These are phyloP conservation scores for Colletotrichum sp. DNA, from an alignment of 2,329 filamentous ascomycete genomes.

Conservation along the genomic window DNA sequence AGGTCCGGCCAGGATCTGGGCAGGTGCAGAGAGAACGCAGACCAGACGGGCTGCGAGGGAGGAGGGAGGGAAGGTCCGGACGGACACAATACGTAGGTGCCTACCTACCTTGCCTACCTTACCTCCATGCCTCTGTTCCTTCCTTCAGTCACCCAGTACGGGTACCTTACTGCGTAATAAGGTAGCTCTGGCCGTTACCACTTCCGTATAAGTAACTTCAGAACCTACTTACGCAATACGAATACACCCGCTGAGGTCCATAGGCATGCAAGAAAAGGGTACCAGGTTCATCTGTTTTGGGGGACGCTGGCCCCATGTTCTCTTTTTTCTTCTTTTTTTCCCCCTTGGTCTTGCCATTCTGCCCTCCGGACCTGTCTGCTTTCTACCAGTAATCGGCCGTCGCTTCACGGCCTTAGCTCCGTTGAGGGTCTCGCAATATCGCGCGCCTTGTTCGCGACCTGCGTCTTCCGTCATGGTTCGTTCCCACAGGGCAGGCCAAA, in stretches of 20 bases:
- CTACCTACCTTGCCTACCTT: too few species aligned
- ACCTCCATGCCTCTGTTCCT: too few species aligned
- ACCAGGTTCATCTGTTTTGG: neutral
- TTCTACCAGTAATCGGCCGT: neutral
- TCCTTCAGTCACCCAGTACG: neutral
- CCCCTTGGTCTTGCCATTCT: neutral
- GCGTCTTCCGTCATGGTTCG: neutral
- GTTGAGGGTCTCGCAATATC: neutral
- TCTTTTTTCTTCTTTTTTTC: neutral
- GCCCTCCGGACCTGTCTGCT: neutral
- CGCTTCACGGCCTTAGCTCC: slow-evolving; percentile 3
- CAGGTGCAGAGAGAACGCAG: neutral
- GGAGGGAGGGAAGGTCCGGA: neutral
- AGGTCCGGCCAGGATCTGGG: slow-evolving; percentile 11
- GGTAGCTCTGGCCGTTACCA: neutral
- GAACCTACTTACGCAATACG: neutral
- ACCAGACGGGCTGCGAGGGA: neutral
- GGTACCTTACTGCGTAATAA: neutral
- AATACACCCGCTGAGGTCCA: neutral
- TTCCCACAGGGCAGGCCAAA: neutral
- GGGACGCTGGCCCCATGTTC: neutral
- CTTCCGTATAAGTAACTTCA: neutral
- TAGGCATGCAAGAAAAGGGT: neutral
- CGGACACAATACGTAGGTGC: neutral
- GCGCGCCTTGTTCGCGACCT: neutral